phyloP scores from a whole-genome alignment of 345 rosid species.

The Reutealis trisperma region DNA sequence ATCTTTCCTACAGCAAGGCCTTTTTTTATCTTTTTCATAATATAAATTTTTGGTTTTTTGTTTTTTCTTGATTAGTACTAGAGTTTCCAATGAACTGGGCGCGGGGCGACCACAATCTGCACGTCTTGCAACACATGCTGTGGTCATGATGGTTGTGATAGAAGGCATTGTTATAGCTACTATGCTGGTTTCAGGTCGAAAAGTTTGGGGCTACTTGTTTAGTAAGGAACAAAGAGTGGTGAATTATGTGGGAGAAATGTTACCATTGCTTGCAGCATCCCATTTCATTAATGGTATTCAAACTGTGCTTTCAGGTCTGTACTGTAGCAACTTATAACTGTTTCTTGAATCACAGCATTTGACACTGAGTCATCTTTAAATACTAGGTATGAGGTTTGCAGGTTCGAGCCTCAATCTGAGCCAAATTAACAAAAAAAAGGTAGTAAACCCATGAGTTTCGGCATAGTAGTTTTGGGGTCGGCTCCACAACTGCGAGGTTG shows the following conservation, averaged over 20 bases:
- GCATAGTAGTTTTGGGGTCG: no score
- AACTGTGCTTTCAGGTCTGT: constrained; percentile 40
- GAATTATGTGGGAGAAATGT: constrained; percentile 35
- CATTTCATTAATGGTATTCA: constrained; percentile 45
- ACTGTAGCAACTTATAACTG: no score
- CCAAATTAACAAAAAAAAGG: no score
- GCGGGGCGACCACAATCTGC: constrained; percentile 31
- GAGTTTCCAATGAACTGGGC: constrained; percentile 38
- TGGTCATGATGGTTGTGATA: constrained; percentile 2
- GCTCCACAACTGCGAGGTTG: no score
- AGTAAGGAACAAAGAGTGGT: constrained; percentile 39
- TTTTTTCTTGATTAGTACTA: constrained; percentile 19
- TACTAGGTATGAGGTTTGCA: no score
- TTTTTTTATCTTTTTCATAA: no score
- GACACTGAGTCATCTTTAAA: no score
- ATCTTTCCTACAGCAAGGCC: no score
- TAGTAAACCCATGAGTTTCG: no score
- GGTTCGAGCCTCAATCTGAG: no score
- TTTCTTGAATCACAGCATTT: constrained; percentile 11
- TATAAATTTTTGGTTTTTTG: no score
- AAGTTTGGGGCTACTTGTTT: constrained; percentile 22
- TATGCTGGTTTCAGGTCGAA: constrained; percentile 9
- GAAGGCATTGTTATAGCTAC: constrained; percentile 21
- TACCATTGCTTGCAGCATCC: constrained; percentile 36
- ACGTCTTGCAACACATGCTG: constrained; percentile 16